Conservation (phyloP, 176 grass and related monocot genomes). For the Oryza longistaminata region DNA sequence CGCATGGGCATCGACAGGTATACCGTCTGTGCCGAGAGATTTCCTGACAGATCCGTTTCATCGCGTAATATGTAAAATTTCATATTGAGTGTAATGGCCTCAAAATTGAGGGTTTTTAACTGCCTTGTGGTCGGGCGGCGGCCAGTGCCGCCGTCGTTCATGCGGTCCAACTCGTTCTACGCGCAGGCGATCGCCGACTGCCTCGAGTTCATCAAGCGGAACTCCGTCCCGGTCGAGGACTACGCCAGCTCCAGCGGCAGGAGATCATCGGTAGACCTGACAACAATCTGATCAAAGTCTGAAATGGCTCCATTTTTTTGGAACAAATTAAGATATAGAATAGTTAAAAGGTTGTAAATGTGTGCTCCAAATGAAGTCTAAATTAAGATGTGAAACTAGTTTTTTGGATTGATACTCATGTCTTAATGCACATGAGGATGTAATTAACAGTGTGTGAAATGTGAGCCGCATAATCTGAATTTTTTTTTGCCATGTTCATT, state of each 20-base stretch:
- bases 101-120: too few species aligned
- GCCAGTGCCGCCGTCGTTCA: slow-evolving; percentile 2
- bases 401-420: not conserved
- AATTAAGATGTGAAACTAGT: not conserved
- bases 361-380: not conserved
- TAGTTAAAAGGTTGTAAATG: not conserved
- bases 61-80: too few species aligned
- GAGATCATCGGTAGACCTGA: slow-evolving; percentile 15
- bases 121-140: too few species aligned
- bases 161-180: slow-evolving; percentile 77
- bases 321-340: not conserved
- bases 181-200: slow-evolving; percentile 85
- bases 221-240: slow-evolving; percentile 58
- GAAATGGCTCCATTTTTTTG: not conserved
- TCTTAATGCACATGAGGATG: not conserved
- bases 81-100: too few species aligned
- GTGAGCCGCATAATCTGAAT: slow-evolving; percentile 20
- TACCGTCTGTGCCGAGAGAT: too few species aligned
- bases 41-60: too few species aligned
- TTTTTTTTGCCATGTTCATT: not conserved
- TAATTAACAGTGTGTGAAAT: slow-evolving; percentile 6
- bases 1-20: too few species aligned
- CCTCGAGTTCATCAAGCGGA: slow-evolving; percentile 89
- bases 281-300: not conserved
- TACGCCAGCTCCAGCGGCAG: slow-evolving; percentile 25